Evolutionary conservation across 257 asterid species (phyloP).

Genomic region (Salvia rosmarinus): DNA sequence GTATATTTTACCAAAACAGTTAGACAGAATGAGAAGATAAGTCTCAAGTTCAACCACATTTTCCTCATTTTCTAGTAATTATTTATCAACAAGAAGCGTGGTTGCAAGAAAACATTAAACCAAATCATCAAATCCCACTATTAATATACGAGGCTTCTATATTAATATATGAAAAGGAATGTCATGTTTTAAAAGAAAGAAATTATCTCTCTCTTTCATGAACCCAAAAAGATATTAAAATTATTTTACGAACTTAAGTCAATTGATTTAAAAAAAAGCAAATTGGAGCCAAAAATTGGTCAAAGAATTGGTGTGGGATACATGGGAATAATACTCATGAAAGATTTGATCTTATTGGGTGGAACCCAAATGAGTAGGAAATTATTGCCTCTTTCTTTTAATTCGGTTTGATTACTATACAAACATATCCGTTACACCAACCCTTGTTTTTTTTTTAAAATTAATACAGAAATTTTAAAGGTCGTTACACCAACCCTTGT

Average conservation of each 20-base stretch:
- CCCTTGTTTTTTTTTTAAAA: not conserved
- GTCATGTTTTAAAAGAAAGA: not conserved
- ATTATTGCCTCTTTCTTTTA: constrained; percentile 45
- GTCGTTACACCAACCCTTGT: constrained; percentile 18
- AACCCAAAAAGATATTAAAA: too few relatives aligned
- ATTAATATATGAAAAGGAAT: not conserved
- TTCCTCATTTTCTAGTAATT: not conserved
- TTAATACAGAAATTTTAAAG: too few relatives aligned
- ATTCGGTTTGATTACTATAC: constrained; percentile 6
- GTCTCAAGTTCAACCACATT: not conserved
- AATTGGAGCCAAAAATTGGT: constrained; percentile 49
- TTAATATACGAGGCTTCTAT: not conserved
- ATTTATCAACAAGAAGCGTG: not conserved
- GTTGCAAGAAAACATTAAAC: not conserved
- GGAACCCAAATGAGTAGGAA: constrained; percentile 61
- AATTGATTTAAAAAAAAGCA: too few relatives aligned
- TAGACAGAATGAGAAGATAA: not conserved
- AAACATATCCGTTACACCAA: constrained; percentile 20
- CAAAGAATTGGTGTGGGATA: constrained; percentile 52
- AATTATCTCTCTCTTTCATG: not conserved
- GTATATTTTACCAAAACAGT: too few relatives aligned
- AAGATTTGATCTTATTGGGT: constrained; percentile 46
- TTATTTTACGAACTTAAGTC: too few relatives aligned
- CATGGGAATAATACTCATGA: constrained; percentile 40
- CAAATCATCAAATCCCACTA: constrained; percentile 15